Percentiles rank a stretch among this genome's conserved stretches.
Evolutionary conservation across 352 stramenopile genomes (phyloP).

Genomic region (Globisporangium okanoganense): DNA sequence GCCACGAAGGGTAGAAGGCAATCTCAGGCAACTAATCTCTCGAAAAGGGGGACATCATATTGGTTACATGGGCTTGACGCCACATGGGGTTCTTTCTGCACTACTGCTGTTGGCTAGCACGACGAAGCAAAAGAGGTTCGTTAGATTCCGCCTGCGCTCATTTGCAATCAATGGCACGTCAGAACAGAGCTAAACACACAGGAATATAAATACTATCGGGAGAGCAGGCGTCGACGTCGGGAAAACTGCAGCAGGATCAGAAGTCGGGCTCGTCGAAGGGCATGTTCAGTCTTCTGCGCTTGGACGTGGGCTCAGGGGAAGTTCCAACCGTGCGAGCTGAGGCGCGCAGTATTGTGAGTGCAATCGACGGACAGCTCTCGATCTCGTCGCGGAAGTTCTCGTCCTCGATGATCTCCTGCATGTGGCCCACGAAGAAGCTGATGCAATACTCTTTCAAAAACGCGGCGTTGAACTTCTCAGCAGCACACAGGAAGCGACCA

Average conservation of each 20-base stretch:
- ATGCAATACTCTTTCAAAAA: constrained; percentile 84
- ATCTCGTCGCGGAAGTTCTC: constrained; percentile 82
- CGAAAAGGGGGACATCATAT: constrained; percentile 14
- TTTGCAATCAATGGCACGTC: constrained; percentile 7
- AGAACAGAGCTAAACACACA: constrained; percentile 15
- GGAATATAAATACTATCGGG: constrained; percentile 35
- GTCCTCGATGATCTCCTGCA: constrained; percentile 76
- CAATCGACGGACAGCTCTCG: constrained; percentile 69
- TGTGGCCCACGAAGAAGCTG: constrained; percentile 72
- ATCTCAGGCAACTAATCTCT: neutral
- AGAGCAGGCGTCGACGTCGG: constrained; percentile 12
- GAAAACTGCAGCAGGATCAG: constrained; percentile 25
- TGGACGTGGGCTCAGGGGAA: constrained; percentile 39
- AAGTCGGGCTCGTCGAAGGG: constrained; percentile 73
- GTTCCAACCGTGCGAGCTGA: constrained; percentile 31
- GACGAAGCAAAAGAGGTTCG: constrained; percentile 1
- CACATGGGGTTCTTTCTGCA: constrained; percentile 13
- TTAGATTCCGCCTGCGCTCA: constrained; percentile 5
- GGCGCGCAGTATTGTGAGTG: constrained; percentile 71
- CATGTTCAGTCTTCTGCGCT: constrained; percentile 81
- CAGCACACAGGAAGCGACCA: constrained; percentile 72
- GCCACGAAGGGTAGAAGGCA: constrained; percentile 39
- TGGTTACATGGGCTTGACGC: constrained; percentile 7
- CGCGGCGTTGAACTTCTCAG: constrained; percentile 80
- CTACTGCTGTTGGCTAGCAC: neutral